Base-by-base conservation (phyloP, 495 filamentous ascomycete species). In the Xylaria cubensis region DNA sequence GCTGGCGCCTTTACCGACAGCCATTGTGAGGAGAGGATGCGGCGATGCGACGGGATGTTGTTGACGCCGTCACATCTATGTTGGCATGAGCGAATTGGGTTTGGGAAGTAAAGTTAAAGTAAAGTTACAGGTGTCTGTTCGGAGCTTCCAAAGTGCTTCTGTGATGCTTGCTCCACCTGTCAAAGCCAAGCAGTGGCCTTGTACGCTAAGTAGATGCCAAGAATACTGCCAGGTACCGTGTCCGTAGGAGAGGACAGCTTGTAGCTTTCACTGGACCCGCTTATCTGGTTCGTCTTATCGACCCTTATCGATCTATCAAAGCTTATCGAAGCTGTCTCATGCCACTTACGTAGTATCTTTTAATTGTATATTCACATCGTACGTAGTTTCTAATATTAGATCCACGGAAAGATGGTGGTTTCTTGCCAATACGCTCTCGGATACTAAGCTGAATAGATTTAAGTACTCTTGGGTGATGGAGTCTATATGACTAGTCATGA, bases 61-160 rank as follows among this genome's bases (percentile, higher is more conserved):
- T 69, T 74, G 69, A 70, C 61, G 72, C 42, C 51, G 66, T 79
- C 75, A 74, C 77, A 79, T 79, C 70, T 71, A 75, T 55, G 63
- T 63, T 59, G 66, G 36, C 48, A 50, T 70, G 36, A 46, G 55
- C 39, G 67, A 67, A 68, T 42, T 55, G 24, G 26, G 75, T 9
- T 62, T 67, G 64, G 48, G 53, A 51, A 44, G 36, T 29, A 29
- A n/a, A n/a, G n/a, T n/a, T 36, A 34, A 34, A 34, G 50, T 41
- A 73, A 13, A 67, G 19, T 44, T 39, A 50, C 48, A 41, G 74
- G 70, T 67, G 63, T 53, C 70, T 69, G 74, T 58, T 64, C 29
- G 51, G 32, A 64, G 39, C 36, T 56, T 29, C 29, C 29, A 72
- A 48, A 66, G 58, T 42, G 62, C 29, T 32, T 50, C 61, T 64